Evolutionary conservation across 179 eudicot genomes (phyloP).

Genomic region (Beta corolliflora): DNA sequence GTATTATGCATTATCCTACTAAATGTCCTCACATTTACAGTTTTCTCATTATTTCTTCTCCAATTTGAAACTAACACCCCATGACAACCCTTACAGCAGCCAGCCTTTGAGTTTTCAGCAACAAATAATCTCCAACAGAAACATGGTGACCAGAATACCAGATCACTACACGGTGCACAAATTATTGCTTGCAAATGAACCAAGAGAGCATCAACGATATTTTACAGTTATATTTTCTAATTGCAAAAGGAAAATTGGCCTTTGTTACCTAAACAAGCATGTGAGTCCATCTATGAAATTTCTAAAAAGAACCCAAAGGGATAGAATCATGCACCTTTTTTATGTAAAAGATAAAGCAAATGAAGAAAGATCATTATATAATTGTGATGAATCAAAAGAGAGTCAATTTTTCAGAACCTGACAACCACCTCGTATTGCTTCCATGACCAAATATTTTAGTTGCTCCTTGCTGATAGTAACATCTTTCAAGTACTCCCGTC

Average conservation of each 20-base stretch:
- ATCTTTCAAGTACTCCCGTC: slow-evolving; percentile 96
- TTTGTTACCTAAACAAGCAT: background rate
- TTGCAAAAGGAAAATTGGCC: slow-evolving; percentile 6
- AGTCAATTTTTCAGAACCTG: slow-evolving; percentile 65
- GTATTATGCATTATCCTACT: background rate
- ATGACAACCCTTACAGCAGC: background rate
- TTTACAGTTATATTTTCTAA: background rate
- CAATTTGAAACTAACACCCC: background rate
- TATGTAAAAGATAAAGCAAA: background rate
- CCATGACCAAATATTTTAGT: slow-evolving; percentile 86
- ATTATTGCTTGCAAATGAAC: background rate
- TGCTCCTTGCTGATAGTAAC: slow-evolving; percentile 83
- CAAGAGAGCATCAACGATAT: background rate
- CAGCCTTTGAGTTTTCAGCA: slow-evolving; percentile 10
- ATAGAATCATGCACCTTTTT: background rate
- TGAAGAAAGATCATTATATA: background rate
- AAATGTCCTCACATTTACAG: background rate
- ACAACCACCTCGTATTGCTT: slow-evolving; percentile 99
- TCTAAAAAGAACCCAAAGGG: background rate
- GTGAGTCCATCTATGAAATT: background rate
- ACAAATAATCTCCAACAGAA: background rate
- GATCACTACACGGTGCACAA: background rate
- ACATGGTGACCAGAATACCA: background rate
- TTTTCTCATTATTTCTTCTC: background rate
- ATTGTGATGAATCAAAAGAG: slow-evolving; percentile 24